Conservation (phyloP, 2,329 filamentous ascomycete genomes). For the Exophiala xenobiotica region DNA sequence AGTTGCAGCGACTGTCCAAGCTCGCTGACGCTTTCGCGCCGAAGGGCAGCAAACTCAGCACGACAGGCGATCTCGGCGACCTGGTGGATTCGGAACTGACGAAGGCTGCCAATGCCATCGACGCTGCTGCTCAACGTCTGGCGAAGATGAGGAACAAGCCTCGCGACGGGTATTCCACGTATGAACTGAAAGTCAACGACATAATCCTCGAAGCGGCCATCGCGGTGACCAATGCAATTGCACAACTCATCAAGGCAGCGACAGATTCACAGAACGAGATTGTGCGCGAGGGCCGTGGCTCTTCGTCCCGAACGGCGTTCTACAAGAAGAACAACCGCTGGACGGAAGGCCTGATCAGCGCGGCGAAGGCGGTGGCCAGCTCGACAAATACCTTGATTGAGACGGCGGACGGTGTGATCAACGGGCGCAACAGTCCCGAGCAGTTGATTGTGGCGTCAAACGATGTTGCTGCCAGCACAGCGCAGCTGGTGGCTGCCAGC, state of each 20-base stretch:
- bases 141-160: conserved; percentile 94
- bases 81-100: conserved; percentile 87
- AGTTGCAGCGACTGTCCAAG: conserved; percentile 90
- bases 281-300: conserved; percentile 85
- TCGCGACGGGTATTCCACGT: conserved; percentile 91
- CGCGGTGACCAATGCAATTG: conserved; percentile 91
- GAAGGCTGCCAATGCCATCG: conserved; percentile 93
- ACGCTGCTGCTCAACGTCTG: conserved; percentile 83
- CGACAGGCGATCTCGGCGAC: conserved; percentile 75
- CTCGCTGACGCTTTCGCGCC: conserved; percentile 88
- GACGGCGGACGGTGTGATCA: conserved; percentile 93
- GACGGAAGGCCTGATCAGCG: conserved; percentile 96
- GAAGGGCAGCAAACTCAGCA: conserved; percentile 76
- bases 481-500: conserved; percentile 91
- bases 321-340: conserved; percentile 99
- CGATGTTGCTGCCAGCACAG: conserved; percentile 92
- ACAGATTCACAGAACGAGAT: conserved; percentile 94
- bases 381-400: conserved; percentile 97
- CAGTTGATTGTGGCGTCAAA: conserved; percentile 98
- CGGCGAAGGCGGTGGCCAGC: conserved; percentile 89
- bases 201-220: conserved; percentile 90
- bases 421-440: conserved; percentile 86
- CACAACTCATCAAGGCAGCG: conserved; percentile 90
- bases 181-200: conserved; percentile 94
- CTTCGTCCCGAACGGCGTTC: conserved; percentile 84